Base-by-base conservation (phyloP, 202 grass and related monocot genomes). In the Dendrocalamus latiflorus region DNA sequence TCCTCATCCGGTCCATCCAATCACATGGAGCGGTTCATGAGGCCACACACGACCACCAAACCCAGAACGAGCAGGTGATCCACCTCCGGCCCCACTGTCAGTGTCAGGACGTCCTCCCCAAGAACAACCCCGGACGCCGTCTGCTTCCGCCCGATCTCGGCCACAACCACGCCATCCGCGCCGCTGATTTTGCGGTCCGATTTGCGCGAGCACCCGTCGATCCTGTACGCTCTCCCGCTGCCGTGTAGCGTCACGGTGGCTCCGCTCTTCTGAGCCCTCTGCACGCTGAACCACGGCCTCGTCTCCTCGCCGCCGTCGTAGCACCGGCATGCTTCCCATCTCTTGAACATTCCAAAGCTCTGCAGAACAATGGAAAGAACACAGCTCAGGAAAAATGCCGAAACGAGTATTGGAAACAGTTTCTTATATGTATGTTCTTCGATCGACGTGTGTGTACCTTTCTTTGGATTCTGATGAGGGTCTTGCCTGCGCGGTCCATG, bases 61-160 rank as follows among this genome's bases (percentile, higher is more conserved):
- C 87, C 85, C 22, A 90, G 28, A 1, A 79, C 75, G 11, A 93
- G 91, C 55, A 93, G 51, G 49, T 84, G 87, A 72, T 93, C 84
- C 28, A 8, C 57, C 6, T 26, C 86, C 4, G 87, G 26, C 17
- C 70, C 87, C 72, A 90, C 81, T 4, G 43, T 84, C 48, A 93
- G 81, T 56, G 49, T 67, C 54, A 93, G 34, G 4, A 93, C 91
- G 48, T 93, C 91, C 26, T 87, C 78, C 0, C 87, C 85, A 0
- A 93, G 74, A 6, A 54, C 47, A 5, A 88, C 45, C 38, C 91
- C 91, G 0, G 59, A 61, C 45, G 74, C 24, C 54, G 87, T 85
- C 83, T 61, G 84, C 81, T 93, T 93, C 74, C 85, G 22, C 1
- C n/a, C 28, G 24, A 90, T 37, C 54, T 85, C 85, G 20, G 85